Evolutionary conservation across 2,329 filamentous ascomycete species (phyloP).

Genomic region (Ophiocordyceps robertsii): DNA sequence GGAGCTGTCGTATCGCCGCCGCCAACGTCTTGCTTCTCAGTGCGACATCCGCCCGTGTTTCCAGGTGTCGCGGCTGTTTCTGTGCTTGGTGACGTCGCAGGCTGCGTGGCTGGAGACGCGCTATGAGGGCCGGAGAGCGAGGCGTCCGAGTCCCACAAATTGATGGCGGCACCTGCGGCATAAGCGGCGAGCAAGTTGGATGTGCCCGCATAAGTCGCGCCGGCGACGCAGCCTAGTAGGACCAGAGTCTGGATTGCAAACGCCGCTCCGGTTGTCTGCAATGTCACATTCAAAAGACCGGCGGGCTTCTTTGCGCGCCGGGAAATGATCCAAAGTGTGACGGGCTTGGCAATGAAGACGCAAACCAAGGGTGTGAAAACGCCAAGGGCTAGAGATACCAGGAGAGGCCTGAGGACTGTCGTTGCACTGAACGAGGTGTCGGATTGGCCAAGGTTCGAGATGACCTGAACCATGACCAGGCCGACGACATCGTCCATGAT

Average conservation of each 20-base stretch:
- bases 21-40: no score
- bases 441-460: constrained; percentile 45
- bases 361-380: neutral
- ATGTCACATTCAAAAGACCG: neutral
- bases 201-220: constrained; percentile 45
- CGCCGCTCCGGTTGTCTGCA: neutral
- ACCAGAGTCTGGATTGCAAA: constrained; percentile 30
- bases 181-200: constrained; percentile 52
- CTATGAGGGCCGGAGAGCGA: neutral
- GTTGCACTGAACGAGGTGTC: constrained; percentile 12
- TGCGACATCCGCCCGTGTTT: no score
- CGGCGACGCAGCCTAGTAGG: constrained; percentile 34
- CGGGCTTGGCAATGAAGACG: neutral
- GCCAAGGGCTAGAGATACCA: neutral
- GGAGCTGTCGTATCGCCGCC: no score
- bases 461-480: constrained; percentile 63
- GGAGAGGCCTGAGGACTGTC: constrained; percentile 24
- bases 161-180: constrained; percentile 42
- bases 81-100: no score
- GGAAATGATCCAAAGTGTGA: neutral
- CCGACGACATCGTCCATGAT: constrained; percentile 76
- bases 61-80: no score
- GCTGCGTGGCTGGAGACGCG: no score
- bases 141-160: constrained; percentile 41
- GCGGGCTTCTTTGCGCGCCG: neutral